Conservation (phyloP, 192 early-diverging fungal genomes). For the Coemansia sp. region DNA sequence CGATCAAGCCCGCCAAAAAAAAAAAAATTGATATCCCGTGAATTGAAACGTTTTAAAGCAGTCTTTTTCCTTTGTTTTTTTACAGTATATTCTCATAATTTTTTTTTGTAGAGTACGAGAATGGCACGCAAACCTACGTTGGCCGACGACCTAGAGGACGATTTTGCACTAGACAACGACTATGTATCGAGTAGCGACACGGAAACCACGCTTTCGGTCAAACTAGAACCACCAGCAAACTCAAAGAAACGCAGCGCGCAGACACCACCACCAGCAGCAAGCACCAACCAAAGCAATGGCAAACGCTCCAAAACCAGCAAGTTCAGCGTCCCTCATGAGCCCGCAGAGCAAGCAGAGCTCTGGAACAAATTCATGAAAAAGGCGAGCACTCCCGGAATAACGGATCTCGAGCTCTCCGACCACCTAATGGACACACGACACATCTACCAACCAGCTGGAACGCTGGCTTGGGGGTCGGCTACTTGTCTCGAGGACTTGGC, state of each 20-base stretch:
- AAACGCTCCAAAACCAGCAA: neutral
- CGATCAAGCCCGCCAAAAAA: too few relatives aligned
- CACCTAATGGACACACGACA: conserved; percentile 24
- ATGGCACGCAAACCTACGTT: conserved; percentile 16
- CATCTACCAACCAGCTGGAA: conserved; percentile 16
- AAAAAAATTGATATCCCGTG: too few relatives aligned
- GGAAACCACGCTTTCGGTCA: neutral
- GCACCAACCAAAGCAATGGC: neutral
- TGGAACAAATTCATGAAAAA: conserved; percentile 55
- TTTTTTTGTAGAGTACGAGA: too few relatives aligned
- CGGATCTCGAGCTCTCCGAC: conserved; percentile 34
- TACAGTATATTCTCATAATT: too few relatives aligned
- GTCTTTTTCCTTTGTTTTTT: too few relatives aligned
- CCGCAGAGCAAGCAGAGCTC: conserved; percentile 23
- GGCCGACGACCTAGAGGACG: conserved; percentile 50
- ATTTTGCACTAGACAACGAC: conserved; percentile 44
- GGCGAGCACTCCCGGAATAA: conserved; percentile 35
- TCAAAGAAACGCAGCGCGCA: conserved; percentile 11
- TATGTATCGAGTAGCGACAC: conserved; percentile 7
- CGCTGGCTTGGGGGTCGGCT: neutral
- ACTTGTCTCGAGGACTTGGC: conserved; percentile 30
- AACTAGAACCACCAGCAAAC: neutral
- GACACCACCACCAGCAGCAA: neutral
- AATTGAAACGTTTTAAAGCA: too few relatives aligned
- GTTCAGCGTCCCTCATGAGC: conserved; percentile 16